Base-by-base conservation (phyloP, 2,329 filamentous ascomycete species). In the Tolypocladium cylindrosporum region DNA sequence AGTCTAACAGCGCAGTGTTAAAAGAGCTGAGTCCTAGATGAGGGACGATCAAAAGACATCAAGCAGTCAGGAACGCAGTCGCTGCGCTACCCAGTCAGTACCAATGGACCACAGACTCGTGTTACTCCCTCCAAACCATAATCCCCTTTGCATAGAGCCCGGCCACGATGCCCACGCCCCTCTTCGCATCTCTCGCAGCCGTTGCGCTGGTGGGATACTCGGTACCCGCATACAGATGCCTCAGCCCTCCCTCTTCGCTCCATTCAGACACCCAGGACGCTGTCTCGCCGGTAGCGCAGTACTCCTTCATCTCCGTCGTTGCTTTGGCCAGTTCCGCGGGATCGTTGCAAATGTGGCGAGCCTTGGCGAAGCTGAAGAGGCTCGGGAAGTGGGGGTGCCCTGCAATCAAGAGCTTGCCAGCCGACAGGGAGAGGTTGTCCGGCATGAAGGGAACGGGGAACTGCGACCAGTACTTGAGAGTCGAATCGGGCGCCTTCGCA, bases 101-200 rank as follows among this genome's bases (percentile, higher is more conserved):
- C 36, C 36, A 13, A 36, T 36, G 36, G 10, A 36, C 36, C 36
- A 36, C 4, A 37, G 13, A 37, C 11, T 13, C 13, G 36, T 4
- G 1, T 58, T 43, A 63, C 6, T 61, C 65, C 27, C 59, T 63
- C 69, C 67, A 71, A 2, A 68, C 62, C 39, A 71, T 24, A 3
- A 71, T 59, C 0, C 74, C 74, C 53, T 69, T 74, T 0, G 68
- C 72, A 31, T 76, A 76, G 11, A 76, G 57, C 1, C 74, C 73
- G 0, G 69, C 59, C 6, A 75, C 62, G 1, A 76, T 69, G 1
- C 74, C 74, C 0, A 72, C 60, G 1, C 66, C 66, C 31, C 65
- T 61, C 13, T 60, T 57, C 0, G 61, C 59, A 56, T 74, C 73
- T 21, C 63, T 67, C 14, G 63, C 62, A 0, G 67, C 71, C 0